Evolutionary conservation across 2,329 filamentous ascomycete genomes (phyloP).

Genomic region (Cercospora sp.): DNA sequence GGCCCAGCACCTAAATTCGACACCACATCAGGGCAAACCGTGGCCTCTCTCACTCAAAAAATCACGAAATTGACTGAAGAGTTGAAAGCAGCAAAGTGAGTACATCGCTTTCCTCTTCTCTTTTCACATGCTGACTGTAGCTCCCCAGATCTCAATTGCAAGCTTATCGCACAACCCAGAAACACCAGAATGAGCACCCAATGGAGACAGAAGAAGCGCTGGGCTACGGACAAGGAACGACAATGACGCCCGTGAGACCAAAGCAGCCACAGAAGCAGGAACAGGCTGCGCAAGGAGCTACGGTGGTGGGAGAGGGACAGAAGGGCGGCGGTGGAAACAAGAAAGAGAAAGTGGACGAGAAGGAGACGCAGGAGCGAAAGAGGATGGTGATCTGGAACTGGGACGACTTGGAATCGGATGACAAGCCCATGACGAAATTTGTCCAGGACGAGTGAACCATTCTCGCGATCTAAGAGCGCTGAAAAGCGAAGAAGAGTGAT

Average conservation of each 20-base stretch:
- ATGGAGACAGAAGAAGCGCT: conserved; percentile 7
- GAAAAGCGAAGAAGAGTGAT: too few species aligned
- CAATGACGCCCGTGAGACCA: conserved; percentile 2
- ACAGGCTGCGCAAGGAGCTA: conserved; percentile 8
- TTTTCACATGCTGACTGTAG: neutral
- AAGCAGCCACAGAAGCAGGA: conserved; percentile 2
- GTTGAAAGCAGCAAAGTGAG: neutral
- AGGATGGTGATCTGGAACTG: too few species aligned
- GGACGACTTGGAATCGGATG: too few species aligned
- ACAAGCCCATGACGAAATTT: too few species aligned
- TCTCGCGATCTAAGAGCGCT: too few species aligned
- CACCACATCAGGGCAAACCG: neutral
- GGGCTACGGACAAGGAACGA: conserved; percentile 3
- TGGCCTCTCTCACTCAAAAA: neutral
- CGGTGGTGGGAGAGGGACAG: neutral
- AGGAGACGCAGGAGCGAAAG: too few species aligned
- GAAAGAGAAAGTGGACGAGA: neutral
- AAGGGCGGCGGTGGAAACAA: neutral
- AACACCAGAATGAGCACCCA: neutral
- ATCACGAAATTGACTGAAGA: neutral
- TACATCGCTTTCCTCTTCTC: too few species aligned
- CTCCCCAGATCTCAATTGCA: neutral
- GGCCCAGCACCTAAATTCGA: neutral
- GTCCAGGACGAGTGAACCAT: too few species aligned
- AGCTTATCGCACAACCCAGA: neutral